Evolutionary conservation across 1,284 basidiomycete genomes (phyloP).

Genomic region (Puccinia brachypodii): DNA sequence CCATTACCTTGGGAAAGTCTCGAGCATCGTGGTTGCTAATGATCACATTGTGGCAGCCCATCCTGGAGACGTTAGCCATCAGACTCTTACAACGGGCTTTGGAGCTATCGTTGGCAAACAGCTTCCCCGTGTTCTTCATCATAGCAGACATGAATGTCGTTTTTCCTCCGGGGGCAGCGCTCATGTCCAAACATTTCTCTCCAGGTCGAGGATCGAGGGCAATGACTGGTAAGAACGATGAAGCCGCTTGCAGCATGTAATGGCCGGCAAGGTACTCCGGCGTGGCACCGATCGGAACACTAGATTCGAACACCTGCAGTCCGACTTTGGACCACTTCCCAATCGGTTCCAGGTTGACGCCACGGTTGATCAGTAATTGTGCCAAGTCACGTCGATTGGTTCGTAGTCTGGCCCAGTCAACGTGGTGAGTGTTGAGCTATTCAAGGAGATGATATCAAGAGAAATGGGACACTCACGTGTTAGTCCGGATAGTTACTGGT

Average conservation of each 20-base stretch:
- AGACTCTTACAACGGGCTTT: slow-evolving; percentile 93
- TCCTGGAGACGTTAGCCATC: slow-evolving; percentile 90
- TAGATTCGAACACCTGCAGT: slow-evolving; percentile 93
- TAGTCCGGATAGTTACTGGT: slow-evolving; percentile 96
- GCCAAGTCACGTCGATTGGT: slow-evolving; percentile 91
- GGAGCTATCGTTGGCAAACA: slow-evolving; percentile 98
- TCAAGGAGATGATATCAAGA: neutral
- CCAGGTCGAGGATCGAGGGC: slow-evolving; percentile 88
- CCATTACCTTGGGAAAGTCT: slow-evolving; percentile 99
- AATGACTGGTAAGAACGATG: slow-evolving; percentile 98
- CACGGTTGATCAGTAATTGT: slow-evolving; percentile 89
- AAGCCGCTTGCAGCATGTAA: slow-evolving; percentile 99
- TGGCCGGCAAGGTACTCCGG: slow-evolving; percentile 99
- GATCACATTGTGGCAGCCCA: slow-evolving; percentile 98
- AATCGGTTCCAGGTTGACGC: slow-evolving; percentile 94
- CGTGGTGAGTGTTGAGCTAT: neutral
- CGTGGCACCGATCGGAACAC: slow-evolving; percentile 87
- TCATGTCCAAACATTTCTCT: slow-evolving; percentile 97
- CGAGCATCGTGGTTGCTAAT: slow-evolving; percentile 97
- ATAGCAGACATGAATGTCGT: slow-evolving; percentile 94
- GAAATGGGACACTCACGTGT: slow-evolving; percentile 65
- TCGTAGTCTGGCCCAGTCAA: slow-evolving; percentile 62
- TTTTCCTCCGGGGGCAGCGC: slow-evolving; percentile 96
- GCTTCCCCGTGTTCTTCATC: slow-evolving; percentile 92
- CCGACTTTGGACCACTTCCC: slow-evolving; percentile 99